A percentile compares a stretch with the other conserved stretches of the same genome.
phyloP scores from a whole-genome alignment of 805 yeast species.

The Saccharomycopsis fermentans region DNA sequence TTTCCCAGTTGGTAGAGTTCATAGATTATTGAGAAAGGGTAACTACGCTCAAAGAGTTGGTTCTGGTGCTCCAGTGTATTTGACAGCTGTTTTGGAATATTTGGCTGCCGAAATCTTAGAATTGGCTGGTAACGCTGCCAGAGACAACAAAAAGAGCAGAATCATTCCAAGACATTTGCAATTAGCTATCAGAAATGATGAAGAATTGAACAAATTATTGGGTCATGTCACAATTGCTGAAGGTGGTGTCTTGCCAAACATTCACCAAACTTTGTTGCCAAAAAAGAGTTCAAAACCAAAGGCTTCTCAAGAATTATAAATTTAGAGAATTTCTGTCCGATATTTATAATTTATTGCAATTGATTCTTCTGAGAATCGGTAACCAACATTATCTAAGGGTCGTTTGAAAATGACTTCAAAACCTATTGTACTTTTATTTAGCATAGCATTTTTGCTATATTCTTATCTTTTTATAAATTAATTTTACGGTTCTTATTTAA shows the following conservation, averaged over 20 bases:
- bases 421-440: neutral
- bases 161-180: slow-evolving; percentile 98
- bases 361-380: neutral
- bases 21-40: slow-evolving; percentile 92
- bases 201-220: slow-evolving; percentile 90
- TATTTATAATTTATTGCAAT: no score
- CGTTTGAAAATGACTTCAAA: neutral
- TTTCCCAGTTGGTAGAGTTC: slow-evolving; percentile 99
- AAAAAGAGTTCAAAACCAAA: slow-evolving; percentile 57
- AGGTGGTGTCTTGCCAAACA: slow-evolving; percentile 99
- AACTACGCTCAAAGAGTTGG: slow-evolving; percentile 98
- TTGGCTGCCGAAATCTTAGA: slow-evolving; percentile 96
- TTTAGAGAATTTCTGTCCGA: neutral
- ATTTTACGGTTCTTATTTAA: neutral
- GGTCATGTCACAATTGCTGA: slow-evolving; percentile 94
- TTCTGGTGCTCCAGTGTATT: slow-evolving; percentile 98
- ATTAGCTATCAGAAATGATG: slow-evolving; percentile 98
- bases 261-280: slow-evolving; percentile 86
- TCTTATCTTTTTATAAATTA: neutral
- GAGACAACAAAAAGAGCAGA: slow-evolving; percentile 99
- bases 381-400: neutral
- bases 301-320: slow-evolving; percentile 58
- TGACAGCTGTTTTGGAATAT: slow-evolving; percentile 94
- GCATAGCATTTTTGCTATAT: neutral
- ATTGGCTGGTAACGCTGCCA: slow-evolving; percentile 98